These are phyloP conservation scores for Plenodomus biglobosus DNA, from an alignment of 2,329 filamentous ascomycete species.

Conservation along the genomic window DNA sequence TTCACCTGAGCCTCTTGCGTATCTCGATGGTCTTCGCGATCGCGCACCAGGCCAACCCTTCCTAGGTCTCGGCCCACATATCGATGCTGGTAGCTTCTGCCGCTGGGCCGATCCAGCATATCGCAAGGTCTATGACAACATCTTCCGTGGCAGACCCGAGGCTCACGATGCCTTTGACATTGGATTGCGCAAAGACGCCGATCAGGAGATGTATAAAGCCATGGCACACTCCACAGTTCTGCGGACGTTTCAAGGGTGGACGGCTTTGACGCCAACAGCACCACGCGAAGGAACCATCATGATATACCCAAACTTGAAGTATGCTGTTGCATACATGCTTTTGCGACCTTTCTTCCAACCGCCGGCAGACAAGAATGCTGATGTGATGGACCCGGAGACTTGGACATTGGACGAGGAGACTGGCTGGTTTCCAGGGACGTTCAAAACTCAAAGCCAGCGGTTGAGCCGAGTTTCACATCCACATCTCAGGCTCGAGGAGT, in stretches of 20 bases:
- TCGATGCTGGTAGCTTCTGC: conserved; percentile 49
- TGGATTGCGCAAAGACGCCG: conserved; percentile 37
- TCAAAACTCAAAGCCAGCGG: conserved; percentile 38
- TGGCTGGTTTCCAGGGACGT: conserved; percentile 46
- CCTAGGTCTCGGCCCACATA: conserved; percentile 48
- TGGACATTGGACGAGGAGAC: conserved; percentile 40
- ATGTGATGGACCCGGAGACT: conserved; percentile 43
- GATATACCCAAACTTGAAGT: conserved; percentile 45
- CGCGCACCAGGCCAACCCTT: conserved; percentile 45
- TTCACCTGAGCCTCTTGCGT: conserved; percentile 44
- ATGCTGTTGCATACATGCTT: conserved; percentile 45
- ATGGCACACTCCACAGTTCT: conserved; percentile 45
- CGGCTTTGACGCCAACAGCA: conserved; percentile 43
- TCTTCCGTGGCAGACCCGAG: conserved; percentile 45
- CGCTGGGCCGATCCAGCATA: conserved; percentile 49
- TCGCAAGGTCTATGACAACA: conserved; percentile 40
- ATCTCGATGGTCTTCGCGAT: conserved; percentile 46
- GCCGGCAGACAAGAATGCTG: conserved; percentile 24
- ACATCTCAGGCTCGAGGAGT: conserved; percentile 44
- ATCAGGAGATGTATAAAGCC: conserved; percentile 42
- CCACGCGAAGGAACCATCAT: conserved; percentile 45
- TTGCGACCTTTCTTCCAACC: conserved; percentile 49
- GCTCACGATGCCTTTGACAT: conserved; percentile 46
- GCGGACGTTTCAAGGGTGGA: conserved; percentile 49
- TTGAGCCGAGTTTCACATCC: conserved; percentile 45